Conservation (phyloP, 768 basidiomycete species). For the Filobasidium wieringae region DNA sequence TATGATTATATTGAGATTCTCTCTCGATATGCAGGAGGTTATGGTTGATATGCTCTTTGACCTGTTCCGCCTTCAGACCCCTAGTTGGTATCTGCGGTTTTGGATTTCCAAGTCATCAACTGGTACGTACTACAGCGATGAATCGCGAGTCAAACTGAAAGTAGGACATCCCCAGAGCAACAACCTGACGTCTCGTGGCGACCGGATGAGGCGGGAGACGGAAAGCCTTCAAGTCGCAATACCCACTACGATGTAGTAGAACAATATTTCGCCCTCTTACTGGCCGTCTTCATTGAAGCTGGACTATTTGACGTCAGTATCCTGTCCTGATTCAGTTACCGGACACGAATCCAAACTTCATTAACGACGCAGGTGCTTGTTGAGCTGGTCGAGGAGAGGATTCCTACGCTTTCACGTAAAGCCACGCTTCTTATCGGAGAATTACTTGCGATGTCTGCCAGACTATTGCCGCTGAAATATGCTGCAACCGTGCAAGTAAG, state of each 20-base stretch:
- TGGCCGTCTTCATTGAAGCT: slow-evolving; percentile 71
- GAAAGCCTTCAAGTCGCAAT: background rate
- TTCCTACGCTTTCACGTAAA: slow-evolving; percentile 52
- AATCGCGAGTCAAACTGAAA: no score
- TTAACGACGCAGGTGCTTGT: slow-evolving; percentile 70
- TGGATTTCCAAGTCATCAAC: no score
- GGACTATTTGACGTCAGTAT: slow-evolving; percentile 70
- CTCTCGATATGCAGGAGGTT: slow-evolving; percentile 54
- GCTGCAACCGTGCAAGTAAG: slow-evolving; percentile 75
- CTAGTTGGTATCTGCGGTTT: slow-evolving; percentile 86
- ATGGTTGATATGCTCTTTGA: slow-evolving; percentile 91
- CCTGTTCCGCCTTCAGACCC: slow-evolving; percentile 76
- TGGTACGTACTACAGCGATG: no score
- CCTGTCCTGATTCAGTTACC: background rate
- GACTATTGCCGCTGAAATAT: slow-evolving; percentile 64
- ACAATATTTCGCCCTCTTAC: slow-evolving; percentile 77
- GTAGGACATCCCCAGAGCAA: no score
- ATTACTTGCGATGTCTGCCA: slow-evolving; percentile 73
- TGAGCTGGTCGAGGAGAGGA: slow-evolving; percentile 68
- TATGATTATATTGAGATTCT: no score
- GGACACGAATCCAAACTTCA: background rate
- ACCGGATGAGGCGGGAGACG: no score
- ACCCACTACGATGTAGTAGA: slow-evolving; percentile 59
- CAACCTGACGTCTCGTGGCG: no score
- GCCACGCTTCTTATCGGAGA: slow-evolving; percentile 86